Evolutionary conservation across 306 rosid species (phyloP), one percentile per base, ranked within the genome.

Genomic region (Cucumis melo): DNA sequence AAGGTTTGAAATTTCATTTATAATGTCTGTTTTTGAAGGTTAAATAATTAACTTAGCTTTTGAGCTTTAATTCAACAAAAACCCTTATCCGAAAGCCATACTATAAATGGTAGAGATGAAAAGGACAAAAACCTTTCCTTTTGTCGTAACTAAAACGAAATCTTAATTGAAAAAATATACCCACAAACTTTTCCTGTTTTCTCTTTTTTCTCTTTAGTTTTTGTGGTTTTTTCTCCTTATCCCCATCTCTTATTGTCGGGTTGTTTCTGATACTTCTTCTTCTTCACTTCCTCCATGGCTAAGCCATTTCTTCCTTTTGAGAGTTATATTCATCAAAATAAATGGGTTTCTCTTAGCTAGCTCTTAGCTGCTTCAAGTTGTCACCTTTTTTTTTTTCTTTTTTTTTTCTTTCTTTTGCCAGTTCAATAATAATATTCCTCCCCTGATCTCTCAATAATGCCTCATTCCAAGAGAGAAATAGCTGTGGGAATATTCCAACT

Each of bases 401-500:
- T 65, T 50, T 19, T n/a, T 19, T 10, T 17, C 8, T 27, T 27
- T 27, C n/a, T n/a, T 72, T 27, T 8, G 54, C 61, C 76, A 73
- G 46, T 73, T 14, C 60, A 72, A 72, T 72, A 72, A 72, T 72
- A 72, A 72, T 72, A 24, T 23, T 5, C 9, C 44, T 27, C 5
- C 36, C 2, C 4, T n/a, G n/a, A n/a, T 32, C 34, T 32, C 34
- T 32, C 36, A 32, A 32, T 32, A 32, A 32, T 32, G 36, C 36
- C 19, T 34, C 20, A 42, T 21, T 12, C 23, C 11, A 68, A 2
- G 12, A 50, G 13, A 48, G 23, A 27, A 24, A 72, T 23, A 72
- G 76, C 57, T 46, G 76, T 53, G 76, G 75, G 58, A 42, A 70
- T 70, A 42, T 70, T 11, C 75, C 75, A 70, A 7, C 75, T 68